A percentile compares a stretch with the other conserved stretches of the same genome.
phyloP scores from a whole-genome alignment of 257 asterid genomes.

The Coffea eugenioides region DNA sequence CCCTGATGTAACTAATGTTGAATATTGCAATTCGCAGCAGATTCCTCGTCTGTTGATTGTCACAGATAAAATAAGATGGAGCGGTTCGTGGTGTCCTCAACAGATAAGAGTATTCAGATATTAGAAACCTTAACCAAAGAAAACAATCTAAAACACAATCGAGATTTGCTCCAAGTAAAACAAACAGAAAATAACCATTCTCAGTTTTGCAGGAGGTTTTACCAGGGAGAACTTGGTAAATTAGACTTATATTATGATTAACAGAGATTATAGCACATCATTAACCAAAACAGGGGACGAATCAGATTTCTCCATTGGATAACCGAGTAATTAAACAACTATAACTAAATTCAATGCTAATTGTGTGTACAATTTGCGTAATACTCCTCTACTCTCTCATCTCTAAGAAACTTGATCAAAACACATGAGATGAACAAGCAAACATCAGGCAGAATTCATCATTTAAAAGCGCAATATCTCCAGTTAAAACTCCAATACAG shows the following conservation, averaged over 20 bases:
- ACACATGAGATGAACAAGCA: background rate
- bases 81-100: background rate
- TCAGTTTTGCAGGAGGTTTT: background rate
- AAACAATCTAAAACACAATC: background rate
- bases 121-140: background rate
- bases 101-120: background rate
- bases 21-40: constrained; percentile 94
- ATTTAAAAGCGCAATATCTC: background rate
- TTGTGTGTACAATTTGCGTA: background rate
- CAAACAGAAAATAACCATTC: background rate
- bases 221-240: background rate
- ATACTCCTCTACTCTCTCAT: background rate
- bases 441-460: background rate
- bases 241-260: background rate
- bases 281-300: background rate
- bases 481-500: background rate
- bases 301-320: background rate
- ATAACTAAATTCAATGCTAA: background rate
- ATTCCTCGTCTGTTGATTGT: constrained; percentile 67
- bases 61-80: background rate
- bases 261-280: background rate
- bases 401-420: background rate
- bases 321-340: background rate
- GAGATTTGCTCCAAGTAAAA: background rate
- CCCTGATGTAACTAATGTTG: constrained; percentile 94